Evolutionary conservation across 345 rosid species (phyloP), one percentile per base, ranked within the genome.

Genomic region (Eucalyptus cloeziana): DNA sequence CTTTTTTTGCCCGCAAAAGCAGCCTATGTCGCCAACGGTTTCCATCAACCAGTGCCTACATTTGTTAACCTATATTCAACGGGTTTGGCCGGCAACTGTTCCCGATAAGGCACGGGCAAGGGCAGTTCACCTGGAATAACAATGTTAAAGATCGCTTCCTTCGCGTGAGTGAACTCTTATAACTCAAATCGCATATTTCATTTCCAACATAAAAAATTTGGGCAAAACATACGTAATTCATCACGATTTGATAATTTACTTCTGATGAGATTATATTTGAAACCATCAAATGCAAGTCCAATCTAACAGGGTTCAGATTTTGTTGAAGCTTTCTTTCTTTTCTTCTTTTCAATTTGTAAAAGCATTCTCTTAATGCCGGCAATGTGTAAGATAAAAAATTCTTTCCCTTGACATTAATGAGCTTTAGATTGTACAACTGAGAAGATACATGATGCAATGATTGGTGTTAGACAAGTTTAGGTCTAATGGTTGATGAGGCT

Each of bases 281-380:
- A 24, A 4, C 62, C 12, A 4, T 22, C 30, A 0, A 22, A 56
- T 2, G 4, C 13, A 56, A 9, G 62, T 56, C 62, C 12, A 9
- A 0, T 22, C 6, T 17, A 22, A 56, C 0, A 1, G 1, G 27
- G 0, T 1, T 24, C 0, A 8, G 1, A 12, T 56, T 56, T 56
- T 22, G 12, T 24, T 56, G 12, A 56, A 56, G 62, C 0, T 24
- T 56, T 56, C 27, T 56, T 56, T 10, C 13, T 22, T 24, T 56
- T 56, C 30, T 22, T 56, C 58, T 56, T 54, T 54, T 56, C 6
- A 56, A 1, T 56, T 24, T 22, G 6, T 56, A 24, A 24, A 56
- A 56, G 27, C 13, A 1, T 56, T 56, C 27, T 56, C 6, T 56
- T 56, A 56, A 22, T 24, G 62, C 30, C 0, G 1, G 12, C 1